Conservation (phyloP, 495 filamentous ascomycete species). For the Annulohypoxylon moriforme region DNA sequence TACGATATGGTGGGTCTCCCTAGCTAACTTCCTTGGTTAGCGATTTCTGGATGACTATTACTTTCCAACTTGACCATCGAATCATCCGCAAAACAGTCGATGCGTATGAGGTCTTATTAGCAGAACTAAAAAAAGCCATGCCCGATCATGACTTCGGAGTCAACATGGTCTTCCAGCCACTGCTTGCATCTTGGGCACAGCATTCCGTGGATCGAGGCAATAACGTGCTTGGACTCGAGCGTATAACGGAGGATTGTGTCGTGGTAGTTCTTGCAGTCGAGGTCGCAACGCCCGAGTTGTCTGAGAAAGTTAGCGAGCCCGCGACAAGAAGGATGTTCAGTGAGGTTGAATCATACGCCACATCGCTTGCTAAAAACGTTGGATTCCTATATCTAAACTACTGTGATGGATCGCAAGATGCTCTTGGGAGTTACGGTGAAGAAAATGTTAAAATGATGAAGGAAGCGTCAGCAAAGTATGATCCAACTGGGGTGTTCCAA, state of each 20-base stretch:
- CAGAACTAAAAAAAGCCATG: slow-evolving; percentile 35
- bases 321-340: slow-evolving; percentile 14
- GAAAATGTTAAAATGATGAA: slow-evolving; percentile 55
- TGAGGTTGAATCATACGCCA: slow-evolving; percentile 21
- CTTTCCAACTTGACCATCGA: slow-evolving; percentile 44
- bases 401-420: slow-evolving; percentile 54
- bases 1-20: neutral
- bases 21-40: slow-evolving; percentile 23
- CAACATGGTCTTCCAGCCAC: slow-evolving; percentile 61
- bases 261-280: slow-evolving; percentile 32
- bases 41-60: slow-evolving; percentile 46
- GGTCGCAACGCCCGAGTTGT: slow-evolving; percentile 36
- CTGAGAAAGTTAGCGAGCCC: neutral
- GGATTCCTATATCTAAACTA: slow-evolving; percentile 54
- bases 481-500: slow-evolving; percentile 62
- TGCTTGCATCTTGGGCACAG: slow-evolving; percentile 54
- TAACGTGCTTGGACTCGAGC: slow-evolving; percentile 65
- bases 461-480: slow-evolving; percentile 57
- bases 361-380: slow-evolving; percentile 18
- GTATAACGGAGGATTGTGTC: slow-evolving; percentile 48
- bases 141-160: slow-evolving; percentile 51
- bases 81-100: slow-evolving; percentile 40
- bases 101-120: slow-evolving; percentile 37
- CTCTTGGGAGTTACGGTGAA: slow-evolving; percentile 60
- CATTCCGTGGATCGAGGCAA: slow-evolving; percentile 60